Base-by-base conservation (phyloP, 2,329 filamentous ascomycete genomes). In the Dactylellina parvicollis region DNA sequence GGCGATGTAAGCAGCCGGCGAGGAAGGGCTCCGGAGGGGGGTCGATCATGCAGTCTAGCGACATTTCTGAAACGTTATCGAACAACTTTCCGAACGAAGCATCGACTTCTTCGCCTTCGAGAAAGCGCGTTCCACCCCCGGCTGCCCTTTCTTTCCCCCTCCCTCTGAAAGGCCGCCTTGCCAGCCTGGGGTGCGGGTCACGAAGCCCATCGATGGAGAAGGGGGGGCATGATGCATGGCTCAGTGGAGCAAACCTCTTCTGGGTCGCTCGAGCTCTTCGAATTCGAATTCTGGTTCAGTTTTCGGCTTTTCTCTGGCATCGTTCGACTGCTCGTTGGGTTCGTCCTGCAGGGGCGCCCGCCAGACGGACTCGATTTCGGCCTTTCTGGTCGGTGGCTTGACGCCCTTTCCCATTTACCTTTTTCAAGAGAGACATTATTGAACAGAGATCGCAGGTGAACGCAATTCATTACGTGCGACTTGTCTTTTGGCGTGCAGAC, bases 11-110 rank as follows among this genome's bases (percentile, higher is more conserved):
- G 52, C 46, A 52, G 38, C 64, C 52, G 46, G 64, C 54, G 50
- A 66, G 42, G 40, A 57, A 47, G 46, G 16, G 16, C 46, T 38
- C 10, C n/a, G n/a, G n/a, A 40, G 32, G 47, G 66, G 56, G 60
- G 52, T 56, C 30, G 55, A 64, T 62, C 66, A 72, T 72, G 67
- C 67, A 72, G 50, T 72, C 57, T 55, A 72, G 67, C 59, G 54
- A 66, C 60, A 66, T 73, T 66, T 73, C 69, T 73, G 69, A 73
- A 73, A 73, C 69, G 69, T 59, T 65, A 65, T 73, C 69, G 69
- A 73, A 73, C 60, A 54, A 61, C 69, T 73, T 66, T 73, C 69
- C 69, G 69, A 73, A 66, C 54, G 52, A 65, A 57, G 55, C 55
- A 56, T 56, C 18, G 46, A 28, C 20, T 56, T 36, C 52, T 61